Evolutionary conservation across 805 yeast genomes (phyloP).

Genomic region (Candida rishiriensis): DNA sequence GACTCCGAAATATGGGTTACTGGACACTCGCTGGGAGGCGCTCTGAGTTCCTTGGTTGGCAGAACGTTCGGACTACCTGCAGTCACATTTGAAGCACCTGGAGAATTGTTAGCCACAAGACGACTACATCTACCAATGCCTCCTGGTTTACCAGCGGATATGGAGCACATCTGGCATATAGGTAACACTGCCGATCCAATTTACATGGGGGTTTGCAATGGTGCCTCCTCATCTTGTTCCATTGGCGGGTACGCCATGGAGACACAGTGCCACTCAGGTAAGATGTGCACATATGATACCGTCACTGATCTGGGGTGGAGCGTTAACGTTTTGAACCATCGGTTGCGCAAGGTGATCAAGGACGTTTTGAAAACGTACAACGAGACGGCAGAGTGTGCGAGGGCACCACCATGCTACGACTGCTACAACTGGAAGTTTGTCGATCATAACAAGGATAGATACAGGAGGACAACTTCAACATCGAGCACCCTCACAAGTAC

Average conservation of each 20-base stretch:
- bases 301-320: constrained; percentile 90
- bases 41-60: constrained; percentile 74
- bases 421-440: constrained; percentile 87
- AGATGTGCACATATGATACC: constrained; percentile 81
- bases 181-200: constrained; percentile 98
- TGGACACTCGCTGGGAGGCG: constrained; percentile 95
- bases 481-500: constrained; percentile 14
- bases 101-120: constrained; percentile 77
- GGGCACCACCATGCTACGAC: constrained; percentile 81
- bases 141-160: constrained; percentile 75
- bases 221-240: constrained; percentile 84
- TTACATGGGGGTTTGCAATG: constrained; percentile 94
- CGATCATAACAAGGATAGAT: constrained; percentile 36
- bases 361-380: constrained; percentile 70
- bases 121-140: constrained; percentile 89
- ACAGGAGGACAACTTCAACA: constrained; percentile 26
- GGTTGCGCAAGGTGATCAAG: constrained; percentile 87
- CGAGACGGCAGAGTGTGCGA: constrained; percentile 66
- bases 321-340: constrained; percentile 80
- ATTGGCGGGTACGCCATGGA: constrained; percentile 97
- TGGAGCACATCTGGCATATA: constrained; percentile 88
- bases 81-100: constrained; percentile 91
- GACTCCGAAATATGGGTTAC: constrained; percentile 78
- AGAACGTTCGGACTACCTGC: constrained; percentile 88
- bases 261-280: constrained; percentile 89